These are phyloP conservation scores for Claviceps spartinae DNA, from an alignment of 2,329 filamentous ascomycete genomes.

Conservation along the genomic window DNA sequence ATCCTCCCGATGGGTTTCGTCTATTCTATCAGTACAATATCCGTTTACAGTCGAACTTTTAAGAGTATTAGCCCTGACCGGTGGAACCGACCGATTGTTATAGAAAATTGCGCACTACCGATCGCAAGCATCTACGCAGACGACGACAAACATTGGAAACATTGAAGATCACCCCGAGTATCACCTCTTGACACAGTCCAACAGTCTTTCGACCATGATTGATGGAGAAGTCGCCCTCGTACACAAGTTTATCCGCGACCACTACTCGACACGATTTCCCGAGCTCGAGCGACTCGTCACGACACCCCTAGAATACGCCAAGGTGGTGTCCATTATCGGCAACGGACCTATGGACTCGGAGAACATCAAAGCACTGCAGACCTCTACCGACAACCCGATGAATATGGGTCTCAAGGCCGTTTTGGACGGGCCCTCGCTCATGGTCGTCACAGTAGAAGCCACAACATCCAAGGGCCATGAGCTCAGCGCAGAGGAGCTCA, in stretches of 20 bases:
- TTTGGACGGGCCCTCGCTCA: conserved; percentile 76
- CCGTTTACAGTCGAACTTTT: conserved; percentile 46
- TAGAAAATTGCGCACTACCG: conserved; percentile 75
- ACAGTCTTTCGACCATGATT: conserved; percentile 80
- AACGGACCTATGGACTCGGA: conserved; percentile 77
- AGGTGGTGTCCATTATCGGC: conserved; percentile 82
- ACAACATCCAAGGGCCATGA: conserved; percentile 75
- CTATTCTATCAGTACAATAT: conserved; percentile 14
- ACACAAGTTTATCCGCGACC: conserved; percentile 92
- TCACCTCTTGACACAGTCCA: conserved; percentile 74
- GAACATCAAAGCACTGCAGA: conserved; percentile 67
- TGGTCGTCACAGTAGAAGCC: conserved; percentile 92
- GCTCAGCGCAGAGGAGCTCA: conserved; percentile 61
- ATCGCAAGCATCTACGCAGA: conserved; percentile 50
- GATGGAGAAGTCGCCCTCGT: conserved; percentile 85
- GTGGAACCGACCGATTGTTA: conserved; percentile 25
- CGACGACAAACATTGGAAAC: conserved; percentile 57
- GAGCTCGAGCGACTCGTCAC: conserved; percentile 83
- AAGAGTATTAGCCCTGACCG: conserved; percentile 54
- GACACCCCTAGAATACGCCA: conserved; percentile 88
- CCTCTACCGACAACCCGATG: conserved; percentile 65
- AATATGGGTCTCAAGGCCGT: conserved; percentile 64
- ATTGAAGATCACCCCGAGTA: conserved; percentile 91
- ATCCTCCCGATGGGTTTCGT: conserved; percentile 12
- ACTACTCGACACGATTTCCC: conserved; percentile 87